These are phyloP conservation scores for Melanomma pulvis-pyrius DNA, from an alignment of 495 filamentous ascomycete species.

Conservation along the genomic window DNA sequence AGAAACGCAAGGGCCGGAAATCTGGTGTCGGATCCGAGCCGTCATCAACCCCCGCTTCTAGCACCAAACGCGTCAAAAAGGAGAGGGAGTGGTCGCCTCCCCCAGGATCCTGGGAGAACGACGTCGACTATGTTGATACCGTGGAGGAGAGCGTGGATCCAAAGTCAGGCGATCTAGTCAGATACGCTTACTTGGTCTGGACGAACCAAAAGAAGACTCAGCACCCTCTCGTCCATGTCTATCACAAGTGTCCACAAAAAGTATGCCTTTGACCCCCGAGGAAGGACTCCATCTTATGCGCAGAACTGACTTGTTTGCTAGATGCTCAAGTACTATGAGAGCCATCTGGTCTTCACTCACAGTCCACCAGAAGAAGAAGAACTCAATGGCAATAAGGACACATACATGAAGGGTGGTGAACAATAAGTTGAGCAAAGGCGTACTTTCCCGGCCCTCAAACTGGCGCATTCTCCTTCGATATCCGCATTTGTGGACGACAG, in stretches of 20 bases:
- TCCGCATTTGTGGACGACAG: neutral
- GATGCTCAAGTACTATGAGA: conserved; percentile 48
- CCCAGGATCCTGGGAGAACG: conserved; percentile 59
- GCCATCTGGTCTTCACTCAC: conserved; percentile 38
- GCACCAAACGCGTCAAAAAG: conserved; percentile 28
- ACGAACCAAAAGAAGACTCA: conserved; percentile 50
- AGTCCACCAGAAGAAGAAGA: neutral
- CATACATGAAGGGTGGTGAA: conserved; percentile 1
- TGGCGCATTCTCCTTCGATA: neutral
- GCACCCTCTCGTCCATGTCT: conserved; percentile 41
- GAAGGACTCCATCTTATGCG: neutral
- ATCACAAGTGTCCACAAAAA: conserved; percentile 50
- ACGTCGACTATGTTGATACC: conserved; percentile 59
- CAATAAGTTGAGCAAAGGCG: neutral
- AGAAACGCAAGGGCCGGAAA: conserved; percentile 30
- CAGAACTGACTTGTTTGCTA: conserved; percentile 2
- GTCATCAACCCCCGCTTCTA: conserved; percentile 2
- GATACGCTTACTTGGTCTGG: conserved; percentile 61
- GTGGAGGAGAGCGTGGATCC: conserved; percentile 49
- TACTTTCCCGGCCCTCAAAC: neutral
- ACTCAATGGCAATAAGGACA: neutral
- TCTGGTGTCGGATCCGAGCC: conserved; percentile 20
- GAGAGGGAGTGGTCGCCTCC: conserved; percentile 54
- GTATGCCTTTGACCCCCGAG: conserved; percentile 5
- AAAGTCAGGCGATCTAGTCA: conserved; percentile 43